These are phyloP conservation scores for Calonectria montana DNA, from an alignment of 2,329 filamentous ascomycete genomes.

Conservation along the genomic window DNA sequence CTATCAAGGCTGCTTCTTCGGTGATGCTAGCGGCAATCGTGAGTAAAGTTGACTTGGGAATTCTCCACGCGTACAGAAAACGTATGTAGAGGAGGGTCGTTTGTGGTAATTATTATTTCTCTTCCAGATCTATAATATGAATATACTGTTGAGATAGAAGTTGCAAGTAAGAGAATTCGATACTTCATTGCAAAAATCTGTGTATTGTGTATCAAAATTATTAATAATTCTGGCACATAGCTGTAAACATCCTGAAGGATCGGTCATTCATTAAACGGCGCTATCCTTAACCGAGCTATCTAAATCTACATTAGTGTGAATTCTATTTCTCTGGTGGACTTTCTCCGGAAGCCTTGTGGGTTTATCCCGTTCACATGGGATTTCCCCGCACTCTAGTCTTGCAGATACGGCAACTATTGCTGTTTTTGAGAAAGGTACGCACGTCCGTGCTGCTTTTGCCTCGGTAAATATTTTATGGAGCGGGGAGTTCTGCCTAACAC, in stretches of 20 bases:
- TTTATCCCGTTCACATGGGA: neutral
- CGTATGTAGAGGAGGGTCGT: too few species aligned
- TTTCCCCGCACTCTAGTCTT: neutral
- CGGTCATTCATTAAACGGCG: neutral
- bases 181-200: too few species aligned
- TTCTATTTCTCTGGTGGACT: neutral
- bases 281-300: neutral
- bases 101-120: too few species aligned
- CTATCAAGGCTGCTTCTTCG: too few species aligned
- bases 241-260: neutral
- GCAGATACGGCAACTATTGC: neutral
- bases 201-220: too few species aligned
- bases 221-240: neutral
- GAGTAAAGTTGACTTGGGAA: too few species aligned
- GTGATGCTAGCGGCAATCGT: too few species aligned
- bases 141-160: too few species aligned
- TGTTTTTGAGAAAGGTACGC: neutral
- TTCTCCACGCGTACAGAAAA: too few species aligned
- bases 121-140: too few species aligned
- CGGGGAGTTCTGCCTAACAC: neutral
- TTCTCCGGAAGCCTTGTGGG: neutral
- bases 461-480: neutral
- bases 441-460: neutral
- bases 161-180: too few species aligned
- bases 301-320: neutral